Percentiles rank a stretch among this genome's conserved stretches.
phyloP scores from a whole-genome alignment of 225 moss, liverwort and hornwort species.

The Thuidium tamariscinum region DNA sequence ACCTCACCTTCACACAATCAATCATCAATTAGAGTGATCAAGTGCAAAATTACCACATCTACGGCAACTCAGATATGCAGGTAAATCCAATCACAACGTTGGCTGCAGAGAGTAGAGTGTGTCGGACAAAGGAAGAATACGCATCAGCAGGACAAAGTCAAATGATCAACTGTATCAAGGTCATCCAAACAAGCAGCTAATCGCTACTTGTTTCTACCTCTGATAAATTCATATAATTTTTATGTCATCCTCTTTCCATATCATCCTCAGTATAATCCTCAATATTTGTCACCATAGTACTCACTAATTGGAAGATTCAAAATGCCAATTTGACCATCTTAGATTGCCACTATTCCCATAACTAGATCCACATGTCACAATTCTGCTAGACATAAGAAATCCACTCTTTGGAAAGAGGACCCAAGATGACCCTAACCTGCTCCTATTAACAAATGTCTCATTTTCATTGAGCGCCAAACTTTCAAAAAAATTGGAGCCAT shows the following conservation, averaged over 20 bases:
- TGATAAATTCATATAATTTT: not conserved
- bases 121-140: not conserved
- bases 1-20: conserved; percentile 19
- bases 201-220: not conserved
- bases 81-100: not conserved
- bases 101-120: not conserved
- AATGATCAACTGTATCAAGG: not conserved
- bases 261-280: not conserved
- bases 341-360: not conserved
- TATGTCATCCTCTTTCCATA: not conserved
- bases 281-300: not conserved
- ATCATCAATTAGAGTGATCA: conserved; percentile 6
- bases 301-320: not conserved
- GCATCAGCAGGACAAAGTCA: not conserved
- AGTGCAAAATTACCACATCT: not conserved
- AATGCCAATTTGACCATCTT: not conserved
- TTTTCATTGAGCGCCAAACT: not conserved
- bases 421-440: not conserved
- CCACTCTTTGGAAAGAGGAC: not conserved
- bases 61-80: not conserved
- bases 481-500: not conserved
- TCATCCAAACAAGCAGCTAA: not conserved
- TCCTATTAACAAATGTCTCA: not conserved
- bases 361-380: not conserved
- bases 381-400: not conserved